Conservation (phyloP, 202 grass and related monocot species). For the Dendrocalamus latiflorus region DNA sequence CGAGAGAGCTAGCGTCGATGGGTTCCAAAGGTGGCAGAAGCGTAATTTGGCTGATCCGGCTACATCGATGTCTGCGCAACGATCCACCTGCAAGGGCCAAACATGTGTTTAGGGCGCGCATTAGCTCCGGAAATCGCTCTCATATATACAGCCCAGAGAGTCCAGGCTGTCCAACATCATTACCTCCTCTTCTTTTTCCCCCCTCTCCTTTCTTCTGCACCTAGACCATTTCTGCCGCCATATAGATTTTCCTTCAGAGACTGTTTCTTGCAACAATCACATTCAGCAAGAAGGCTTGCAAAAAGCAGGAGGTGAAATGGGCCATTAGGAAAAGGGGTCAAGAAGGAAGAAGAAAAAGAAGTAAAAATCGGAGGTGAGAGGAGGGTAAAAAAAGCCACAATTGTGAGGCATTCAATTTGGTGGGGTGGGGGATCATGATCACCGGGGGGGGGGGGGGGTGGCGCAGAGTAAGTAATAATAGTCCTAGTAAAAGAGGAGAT, state of each 20-base stretch:
- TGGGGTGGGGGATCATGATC: constrained; percentile 20
- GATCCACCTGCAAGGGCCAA: not conserved
- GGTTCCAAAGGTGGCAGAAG: not conserved
- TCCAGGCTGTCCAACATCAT: constrained; percentile 26
- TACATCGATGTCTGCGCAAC: not conserved
- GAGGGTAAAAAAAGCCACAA: not conserved
- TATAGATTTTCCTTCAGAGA: not conserved
- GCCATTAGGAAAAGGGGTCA: constrained; percentile 5
- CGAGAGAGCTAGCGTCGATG: not conserved
- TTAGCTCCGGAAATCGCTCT: not conserved
- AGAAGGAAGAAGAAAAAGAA: not conserved
- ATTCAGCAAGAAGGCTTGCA: not conserved
- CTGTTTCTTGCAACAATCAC: constrained; percentile 23
- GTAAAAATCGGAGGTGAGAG: not conserved
- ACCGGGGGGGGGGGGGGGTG: not conserved
- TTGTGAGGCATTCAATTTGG: constrained; percentile 36
- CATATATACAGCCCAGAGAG: not conserved
- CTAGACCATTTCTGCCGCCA: not conserved
- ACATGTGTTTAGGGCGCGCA: not conserved
- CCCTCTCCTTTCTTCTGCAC: not conserved
- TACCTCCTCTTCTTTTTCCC: not conserved
- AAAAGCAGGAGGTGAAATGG: constrained; percentile 2
- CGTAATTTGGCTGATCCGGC: not conserved
- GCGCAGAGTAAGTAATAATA: constrained; percentile 35
- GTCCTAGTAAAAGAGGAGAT: not conserved